Conservation (phyloP, 352 stramenopile species). For the Globisporangium abappressorium region DNA sequence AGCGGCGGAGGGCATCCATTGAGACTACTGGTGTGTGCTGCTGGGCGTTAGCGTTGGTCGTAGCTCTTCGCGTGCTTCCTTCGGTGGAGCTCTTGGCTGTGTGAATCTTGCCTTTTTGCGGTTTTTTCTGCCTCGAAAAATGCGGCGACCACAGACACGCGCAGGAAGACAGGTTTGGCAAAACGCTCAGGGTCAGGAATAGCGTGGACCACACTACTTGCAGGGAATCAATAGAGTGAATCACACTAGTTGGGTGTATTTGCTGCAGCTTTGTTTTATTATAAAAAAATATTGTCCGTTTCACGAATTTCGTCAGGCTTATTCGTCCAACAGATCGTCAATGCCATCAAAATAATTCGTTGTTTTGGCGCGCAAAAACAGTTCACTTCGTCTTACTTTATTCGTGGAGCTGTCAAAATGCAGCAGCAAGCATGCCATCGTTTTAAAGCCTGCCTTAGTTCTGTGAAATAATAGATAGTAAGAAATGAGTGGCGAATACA, state of each 20-base stretch:
- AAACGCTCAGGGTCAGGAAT: not conserved
- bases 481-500: no score
- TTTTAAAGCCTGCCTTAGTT: no score
- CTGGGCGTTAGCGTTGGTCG: not conserved
- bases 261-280: no score
- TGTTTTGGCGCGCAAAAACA: no score
- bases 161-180: not conserved
- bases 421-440: no score
- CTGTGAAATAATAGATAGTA: no score
- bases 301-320: no score
- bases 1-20: constrained; percentile 6
- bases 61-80: not conserved
- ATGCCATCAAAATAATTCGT: no score
- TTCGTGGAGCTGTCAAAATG: no score
- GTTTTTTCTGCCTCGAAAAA: not conserved
- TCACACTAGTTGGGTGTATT: not conserved
- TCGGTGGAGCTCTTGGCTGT: not conserved
- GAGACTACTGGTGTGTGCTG: not conserved
- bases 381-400: no score
- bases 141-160: not conserved
- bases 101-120: not conserved
- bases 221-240: not conserved
- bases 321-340: no score
- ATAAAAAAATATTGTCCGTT: no score
- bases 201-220: not conserved